Evolutionary conservation across 2,329 filamentous ascomycete species (phyloP), one percentile per base, ranked within the genome.

Genomic region (Sclerotinia minor): DNA sequence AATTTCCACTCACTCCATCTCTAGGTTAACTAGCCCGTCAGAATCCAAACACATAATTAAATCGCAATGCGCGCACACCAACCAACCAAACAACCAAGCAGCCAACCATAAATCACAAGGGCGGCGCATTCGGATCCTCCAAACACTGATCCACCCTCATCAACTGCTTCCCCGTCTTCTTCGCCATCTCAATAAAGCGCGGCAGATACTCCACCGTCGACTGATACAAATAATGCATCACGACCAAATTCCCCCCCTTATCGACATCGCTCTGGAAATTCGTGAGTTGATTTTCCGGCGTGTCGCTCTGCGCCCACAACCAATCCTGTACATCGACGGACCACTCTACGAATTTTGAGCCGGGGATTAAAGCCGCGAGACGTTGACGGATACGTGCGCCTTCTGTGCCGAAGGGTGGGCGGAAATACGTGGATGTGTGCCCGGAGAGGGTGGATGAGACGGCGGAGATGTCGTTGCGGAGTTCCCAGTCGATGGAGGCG

Each of bases 311-410:
- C 1, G 86, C 88, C 87, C 87, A 91, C 32, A 89, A 74, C 87
- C 87, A 91, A 75, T 91, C 89, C 79, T 91, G 86, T 44, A 90
- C 85, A 73, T 91, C 88, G 55, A 91, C 85, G 73, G 83, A 87
- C 89, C 88, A 91, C 76, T 86, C 87, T 64, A 90, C 83, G 54
- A 90, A 84, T 71, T 85, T 84, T 0, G 86, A 83, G 19, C 84
- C 81, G 1, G 81, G 79, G 26, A 83, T 81, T 21, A 77, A 77
- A 55, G 81, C 80, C 0, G 87, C 84, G 38, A 90, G 82, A 52
- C 86, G 83, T 75, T 89, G 84, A 5, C 89, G 83, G 79, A 88
- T 87, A 57, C 88, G 83, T 1, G 88, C 87, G 52, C 88, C 89
- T 74, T 90, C 85, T 41, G 83, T 89, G 52, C 89, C 89, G 73